A percentile compares a stretch with the other conserved stretches of the same genome.
These are phyloP conservation scores for Isoetes engelmannii DNA, from an alignment of 83 land plant species.

Conservation along the genomic window DNA sequence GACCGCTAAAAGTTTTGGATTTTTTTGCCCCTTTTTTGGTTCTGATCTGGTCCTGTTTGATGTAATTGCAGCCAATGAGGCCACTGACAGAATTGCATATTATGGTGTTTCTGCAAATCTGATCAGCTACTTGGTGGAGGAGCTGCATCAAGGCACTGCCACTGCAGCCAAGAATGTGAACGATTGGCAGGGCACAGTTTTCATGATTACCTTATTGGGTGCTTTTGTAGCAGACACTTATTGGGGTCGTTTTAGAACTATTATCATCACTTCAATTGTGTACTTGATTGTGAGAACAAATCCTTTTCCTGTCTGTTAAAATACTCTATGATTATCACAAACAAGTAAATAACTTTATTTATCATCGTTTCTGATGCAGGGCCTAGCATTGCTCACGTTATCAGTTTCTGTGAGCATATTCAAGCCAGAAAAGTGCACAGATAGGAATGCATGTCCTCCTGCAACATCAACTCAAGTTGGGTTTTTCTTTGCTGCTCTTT, in stretches of 20 bases:
- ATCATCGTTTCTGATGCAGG: too few species aligned
- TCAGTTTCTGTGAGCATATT: too few species aligned
- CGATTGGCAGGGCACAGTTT: constrained; percentile 2
- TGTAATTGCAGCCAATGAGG: constrained; percentile 1
- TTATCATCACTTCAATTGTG: not conserved
- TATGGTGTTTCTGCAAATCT: not conserved
- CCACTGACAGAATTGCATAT: not conserved
- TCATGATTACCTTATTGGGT: constrained; percentile 3
- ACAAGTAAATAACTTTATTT: too few species aligned
- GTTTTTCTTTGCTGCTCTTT: not conserved
- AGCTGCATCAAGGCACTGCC: constrained; percentile 16
- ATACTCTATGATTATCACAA: too few species aligned
- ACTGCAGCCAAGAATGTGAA: constrained; percentile 9
- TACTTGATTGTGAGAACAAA: constrained; percentile 1
- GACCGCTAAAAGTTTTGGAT: too few species aligned
- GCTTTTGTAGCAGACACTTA: constrained; percentile 8
- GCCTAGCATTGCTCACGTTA: too few species aligned
- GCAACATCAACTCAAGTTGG: not conserved
- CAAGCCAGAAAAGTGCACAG: too few species aligned
- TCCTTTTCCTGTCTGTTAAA: too few species aligned
- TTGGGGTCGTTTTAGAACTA: constrained; percentile 10
- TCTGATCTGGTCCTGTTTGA: not conserved
- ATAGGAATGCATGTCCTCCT: too few species aligned
- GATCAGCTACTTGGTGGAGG: constrained; percentile 5
- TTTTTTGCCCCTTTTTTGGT: too few species aligned